Base-by-base conservation (phyloP, 352 stramenopile genomes). In the Globisporangium irregulare region DNA sequence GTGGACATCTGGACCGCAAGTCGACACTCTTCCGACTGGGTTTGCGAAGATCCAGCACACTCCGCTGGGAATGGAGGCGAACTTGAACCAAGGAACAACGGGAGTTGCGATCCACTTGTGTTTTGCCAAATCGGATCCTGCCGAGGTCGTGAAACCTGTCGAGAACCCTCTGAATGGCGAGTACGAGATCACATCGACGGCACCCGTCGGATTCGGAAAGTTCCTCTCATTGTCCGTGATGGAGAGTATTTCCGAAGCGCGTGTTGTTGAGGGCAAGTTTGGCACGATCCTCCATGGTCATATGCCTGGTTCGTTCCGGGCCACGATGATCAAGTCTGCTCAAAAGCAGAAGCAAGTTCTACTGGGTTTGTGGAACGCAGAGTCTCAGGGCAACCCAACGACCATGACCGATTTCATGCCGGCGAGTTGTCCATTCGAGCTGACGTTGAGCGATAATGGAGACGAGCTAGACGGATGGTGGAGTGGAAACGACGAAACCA, bases 11-110 rank as follows among this genome's bases (percentile, higher is more conserved):
- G 84, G 85, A 0, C 67, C 73, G 0, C 76, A 90, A 65, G 74
- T 75, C 1, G 86, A 95, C 51, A 69, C 81, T 8, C 62, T 94
- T 20, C 86, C 89, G 1, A 62, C 59, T 0, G 85, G 86, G 10
- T 96, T 92, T 65, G 91, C 79, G 10, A 96, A 96, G 63, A 85
- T 96, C 41, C 80, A 90, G 62, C 86, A 96, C 53, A 96, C 89
- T 2, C 89, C 89, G 50, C 73, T 96, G 0, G 89, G 89, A 8
- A 95, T 96, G 87, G 86, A 94, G 34, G 89, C 89, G 7, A 95
- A 95, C 67, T 43, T 96, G 63, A 93, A 94, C 53, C 84, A 94
- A 67, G 87, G 87, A 14, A 93, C 87, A 3, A 78, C 29, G 4
- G 84, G 87, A 34, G 82, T 93, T 12, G 74, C 84, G 32, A 94